Base-by-base conservation (phyloP, 2,329 filamentous ascomycete genomes). In the Myrmaecium sp. region DNA sequence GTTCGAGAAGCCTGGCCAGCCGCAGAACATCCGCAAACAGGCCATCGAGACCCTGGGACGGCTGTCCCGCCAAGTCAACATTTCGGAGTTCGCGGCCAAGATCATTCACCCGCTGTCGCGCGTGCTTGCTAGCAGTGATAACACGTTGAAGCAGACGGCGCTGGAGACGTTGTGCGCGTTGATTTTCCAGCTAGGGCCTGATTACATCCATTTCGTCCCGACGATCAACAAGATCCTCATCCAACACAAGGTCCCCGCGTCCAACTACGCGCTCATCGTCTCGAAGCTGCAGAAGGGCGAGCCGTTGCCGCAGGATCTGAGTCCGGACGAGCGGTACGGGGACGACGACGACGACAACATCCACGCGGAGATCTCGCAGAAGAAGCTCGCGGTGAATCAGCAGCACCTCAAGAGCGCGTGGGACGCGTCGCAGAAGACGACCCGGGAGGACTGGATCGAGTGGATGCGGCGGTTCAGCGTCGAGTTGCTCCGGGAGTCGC, bases 391-490 rank as follows among this genome's bases (percentile, higher is more conserved):
- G 34, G 86, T 95, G 52, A 99, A 98, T 39, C 83, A 93, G 26
- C 84, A 95, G 36, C 91, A 98, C 58, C 62, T 99, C 13, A 94
- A 95, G 53, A 77, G 78, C 36, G 89, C 91, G 0, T 99, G 89
- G 89, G 89, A 95, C 41, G 89, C 91, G 0, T 83, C 77, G 32
- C 83, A 91, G 33, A 94, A 94, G 46, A 94, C 86, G 0, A 99
- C 89, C 6, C 83, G 84, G 42, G 89, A 99, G 47, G 89, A 99
- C 53, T 99, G 89, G 89, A 81, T 93, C 42, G 89, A 99, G 51
- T 99, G 89, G 89, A 82, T 98, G 54, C 73, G 91, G 33, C 70
- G 86, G 15, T 93, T 98, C 55, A 95, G 86, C 46, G 86, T 93
- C 17, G 92, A 93, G 30, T 63, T 98, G 5, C 64, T 99, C 23